Percentiles rank a stretch among this genome's conserved stretches.
Conservation (phyloP, 108 stramenopile species). For the Nitzschia sp. region DNA sequence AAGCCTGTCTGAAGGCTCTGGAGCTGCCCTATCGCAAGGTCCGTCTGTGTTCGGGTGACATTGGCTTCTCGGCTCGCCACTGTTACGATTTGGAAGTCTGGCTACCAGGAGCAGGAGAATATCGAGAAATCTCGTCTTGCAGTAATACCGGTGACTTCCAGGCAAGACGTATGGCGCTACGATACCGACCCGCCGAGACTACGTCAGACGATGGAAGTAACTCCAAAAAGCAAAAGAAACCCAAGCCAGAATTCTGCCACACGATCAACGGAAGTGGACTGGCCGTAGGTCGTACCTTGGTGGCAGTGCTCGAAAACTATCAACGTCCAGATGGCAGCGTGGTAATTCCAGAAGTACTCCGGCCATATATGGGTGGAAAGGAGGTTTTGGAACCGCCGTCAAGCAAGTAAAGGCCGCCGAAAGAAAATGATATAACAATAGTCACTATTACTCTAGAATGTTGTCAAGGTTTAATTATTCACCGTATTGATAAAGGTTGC, state of each 20-base stretch:
- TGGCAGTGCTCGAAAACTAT: slow-evolving; percentile 97
- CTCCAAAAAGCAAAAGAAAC: slow-evolving; percentile 61
- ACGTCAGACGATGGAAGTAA: slow-evolving; percentile 29
- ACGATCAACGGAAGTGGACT: slow-evolving; percentile 98
- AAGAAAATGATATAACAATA: neutral
- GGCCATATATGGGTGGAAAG: slow-evolving; percentile 90
- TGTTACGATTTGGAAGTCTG: slow-evolving; percentile 99
- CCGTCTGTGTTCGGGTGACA: slow-evolving; percentile 93
- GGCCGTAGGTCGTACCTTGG: slow-evolving; percentile 95
- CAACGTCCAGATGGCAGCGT: slow-evolving; percentile 92
- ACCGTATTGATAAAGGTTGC: slow-evolving; percentile 71
- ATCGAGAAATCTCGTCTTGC: slow-evolving; percentile 94
- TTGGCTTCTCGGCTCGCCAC: slow-evolving; percentile 91
- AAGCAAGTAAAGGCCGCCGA: no score
- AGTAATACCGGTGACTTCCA: slow-evolving; percentile 98
- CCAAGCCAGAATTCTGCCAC: slow-evolving; percentile 86
- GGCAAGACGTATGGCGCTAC: slow-evolving; percentile 92
- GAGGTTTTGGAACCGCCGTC: slow-evolving; percentile 60
- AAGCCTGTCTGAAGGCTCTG: slow-evolving; percentile 82
- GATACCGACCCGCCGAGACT: slow-evolving; percentile 77
- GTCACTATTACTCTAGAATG: neutral
- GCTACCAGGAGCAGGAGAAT: slow-evolving; percentile 92
- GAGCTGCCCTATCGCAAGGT: slow-evolving; percentile 94
- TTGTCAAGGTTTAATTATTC: neutral
- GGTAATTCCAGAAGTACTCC: slow-evolving; percentile 86